Evolutionary conservation across 352 stramenopile species (phyloP).

Genomic region (Phytopythium vexans): DNA sequence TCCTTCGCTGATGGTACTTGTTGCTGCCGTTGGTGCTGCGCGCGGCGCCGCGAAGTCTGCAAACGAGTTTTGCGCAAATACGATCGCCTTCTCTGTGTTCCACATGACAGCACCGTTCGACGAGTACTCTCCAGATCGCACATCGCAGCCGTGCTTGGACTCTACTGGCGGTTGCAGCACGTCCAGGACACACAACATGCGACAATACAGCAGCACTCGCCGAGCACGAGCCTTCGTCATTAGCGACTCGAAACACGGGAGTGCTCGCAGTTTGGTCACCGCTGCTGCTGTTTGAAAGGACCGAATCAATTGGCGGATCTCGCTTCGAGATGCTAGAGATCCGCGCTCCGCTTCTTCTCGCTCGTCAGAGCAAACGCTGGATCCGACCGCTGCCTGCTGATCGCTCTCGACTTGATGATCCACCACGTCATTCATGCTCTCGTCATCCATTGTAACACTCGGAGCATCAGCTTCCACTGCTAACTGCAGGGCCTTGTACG

Average conservation of each 20-base stretch:
- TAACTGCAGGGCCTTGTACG: constrained; percentile 23
- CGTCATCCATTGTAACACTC: background rate
- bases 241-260: constrained; percentile 2
- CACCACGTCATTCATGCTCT: constrained; percentile 5
- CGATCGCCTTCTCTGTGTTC: constrained; percentile 33
- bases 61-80: constrained; percentile 27
- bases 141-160: background rate
- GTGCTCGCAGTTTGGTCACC: constrained; percentile 18
- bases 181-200: constrained; percentile 45
- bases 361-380: background rate
- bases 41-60: constrained; percentile 6
- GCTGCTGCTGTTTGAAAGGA: constrained; percentile 26
- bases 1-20: constrained; percentile 6
- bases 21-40: constrained; percentile 1
- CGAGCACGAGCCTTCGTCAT: background rate
- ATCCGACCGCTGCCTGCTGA: background rate
- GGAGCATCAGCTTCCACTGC: constrained; percentile 5
- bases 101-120: constrained; percentile 10
- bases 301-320: constrained; percentile 34
- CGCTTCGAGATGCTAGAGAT: constrained; percentile 25
- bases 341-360: background rate
- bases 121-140: no score
- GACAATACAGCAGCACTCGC: constrained; percentile 28
- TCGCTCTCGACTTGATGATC: background rate
- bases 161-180: constrained; percentile 12